Evolutionary conservation across 768 basidiomycete genomes (phyloP).

Genomic region (Holtermanniella nyarrowii): DNA sequence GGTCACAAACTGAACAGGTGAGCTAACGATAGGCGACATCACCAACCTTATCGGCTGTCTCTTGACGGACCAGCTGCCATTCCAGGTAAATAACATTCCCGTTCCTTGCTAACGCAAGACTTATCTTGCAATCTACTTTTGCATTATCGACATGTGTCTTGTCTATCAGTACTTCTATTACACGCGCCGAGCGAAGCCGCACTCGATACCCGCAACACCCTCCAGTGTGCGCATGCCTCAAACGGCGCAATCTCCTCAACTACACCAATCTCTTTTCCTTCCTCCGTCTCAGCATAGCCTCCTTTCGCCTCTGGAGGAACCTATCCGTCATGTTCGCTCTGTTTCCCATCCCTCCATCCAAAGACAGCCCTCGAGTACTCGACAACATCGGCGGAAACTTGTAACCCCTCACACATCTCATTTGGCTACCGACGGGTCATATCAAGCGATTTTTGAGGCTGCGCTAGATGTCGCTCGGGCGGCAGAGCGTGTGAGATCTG

Average conservation of each 20-base stretch:
- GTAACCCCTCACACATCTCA: not conserved
- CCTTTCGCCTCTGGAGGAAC: not conserved
- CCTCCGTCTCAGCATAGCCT: not conserved
- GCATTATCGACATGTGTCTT: conserved; percentile 65
- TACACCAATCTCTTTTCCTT: conserved; percentile 23
- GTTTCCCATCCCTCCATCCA: not conserved
- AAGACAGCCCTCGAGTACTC: not conserved
- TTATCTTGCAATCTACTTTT: conserved; percentile 85
- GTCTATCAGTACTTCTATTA: conserved; percentile 78
- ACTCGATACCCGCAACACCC: conserved; percentile 1
- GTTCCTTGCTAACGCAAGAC: conserved; percentile 47
- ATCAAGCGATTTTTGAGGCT: conserved; percentile 34
- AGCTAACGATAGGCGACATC: conserved; percentile 57
- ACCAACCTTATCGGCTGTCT: conserved; percentile 75
- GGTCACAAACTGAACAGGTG: too few relatives aligned
- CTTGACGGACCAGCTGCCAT: conserved; percentile 84
- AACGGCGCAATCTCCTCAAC: conserved; percentile 10
- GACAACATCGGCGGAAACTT: not conserved
- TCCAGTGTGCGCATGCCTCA: conserved; percentile 8
- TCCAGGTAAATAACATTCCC: conserved; percentile 56
- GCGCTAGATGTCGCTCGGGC: conserved; percentile 36
- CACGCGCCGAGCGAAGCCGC: conserved; percentile 3
- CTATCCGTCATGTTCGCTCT: not conserved
- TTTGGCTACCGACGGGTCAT: conserved; percentile 7
- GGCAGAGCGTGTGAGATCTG: conserved; percentile 24